Percentiles rank a stretch among this genome's conserved stretches.
phyloP scores from a whole-genome alignment of 768 basidiomycete species.

The Lanmaoa pseudosensibilis region DNA sequence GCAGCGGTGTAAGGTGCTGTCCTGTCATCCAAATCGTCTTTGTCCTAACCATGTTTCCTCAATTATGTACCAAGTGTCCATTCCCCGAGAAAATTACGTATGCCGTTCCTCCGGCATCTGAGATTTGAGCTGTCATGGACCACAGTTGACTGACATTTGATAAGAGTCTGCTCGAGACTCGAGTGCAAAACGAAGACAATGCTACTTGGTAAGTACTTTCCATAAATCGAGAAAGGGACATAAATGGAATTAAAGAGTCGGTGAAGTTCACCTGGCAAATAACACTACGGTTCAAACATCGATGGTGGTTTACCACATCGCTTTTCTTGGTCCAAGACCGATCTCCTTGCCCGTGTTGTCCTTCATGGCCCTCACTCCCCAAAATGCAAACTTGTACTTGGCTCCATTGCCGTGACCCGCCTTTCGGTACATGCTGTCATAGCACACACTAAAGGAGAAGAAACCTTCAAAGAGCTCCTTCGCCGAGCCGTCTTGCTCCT shows the following conservation, averaged over 20 bases:
- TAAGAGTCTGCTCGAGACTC: not conserved
- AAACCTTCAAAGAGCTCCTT: slow-evolving; percentile 43
- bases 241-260: not conserved
- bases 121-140: not conserved
- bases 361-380: slow-evolving; percentile 40
- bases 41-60: not conserved
- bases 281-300: not conserved
- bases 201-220: not conserved
- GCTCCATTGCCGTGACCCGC: slow-evolving; percentile 38
- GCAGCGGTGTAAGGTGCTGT: not conserved
- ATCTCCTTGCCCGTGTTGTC: slow-evolving; percentile 35
- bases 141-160: not conserved
- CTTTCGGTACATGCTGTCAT: slow-evolving; percentile 35
- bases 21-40: not conserved
- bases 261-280: not conserved
- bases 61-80: not conserved
- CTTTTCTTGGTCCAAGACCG: slow-evolving; percentile 32
- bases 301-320: not conserved
- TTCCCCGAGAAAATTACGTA: no score
- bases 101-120: no score
- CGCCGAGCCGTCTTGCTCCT: slow-evolving; percentile 11
- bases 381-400: slow-evolving; percentile 33
- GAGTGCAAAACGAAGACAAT: not conserved
- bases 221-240: slow-evolving; percentile 8
- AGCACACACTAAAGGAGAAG: slow-evolving; percentile 37